Conservation (phyloP, 352 stramenopile species). For the Pythium brachiatum region DNA sequence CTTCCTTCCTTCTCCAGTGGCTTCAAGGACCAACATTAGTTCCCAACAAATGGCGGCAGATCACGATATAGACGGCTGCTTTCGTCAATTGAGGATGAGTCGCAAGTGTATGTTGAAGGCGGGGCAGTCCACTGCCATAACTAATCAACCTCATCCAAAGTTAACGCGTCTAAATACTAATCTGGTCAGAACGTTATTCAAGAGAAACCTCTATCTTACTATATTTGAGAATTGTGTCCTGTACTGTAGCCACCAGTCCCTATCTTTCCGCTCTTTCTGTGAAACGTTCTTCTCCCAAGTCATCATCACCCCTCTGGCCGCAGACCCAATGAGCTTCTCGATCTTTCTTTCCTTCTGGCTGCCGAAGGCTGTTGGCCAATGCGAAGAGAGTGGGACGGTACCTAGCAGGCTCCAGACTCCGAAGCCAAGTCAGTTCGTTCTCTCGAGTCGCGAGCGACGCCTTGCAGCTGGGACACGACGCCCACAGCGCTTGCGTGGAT, state of each 20-base stretch:
- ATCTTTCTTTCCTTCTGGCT: not conserved
- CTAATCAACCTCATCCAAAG: not conserved
- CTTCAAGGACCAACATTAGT: not conserved
- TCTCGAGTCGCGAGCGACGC: not conserved
- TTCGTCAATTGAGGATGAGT: constrained; percentile 3
- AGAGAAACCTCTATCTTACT: not conserved
- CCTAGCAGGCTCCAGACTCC: not conserved
- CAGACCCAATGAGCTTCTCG: constrained; percentile 1
- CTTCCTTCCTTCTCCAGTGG: not conserved
- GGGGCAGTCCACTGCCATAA: not conserved
- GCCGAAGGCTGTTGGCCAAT: not conserved
- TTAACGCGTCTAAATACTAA: not conserved
- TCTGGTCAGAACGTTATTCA: not conserved
- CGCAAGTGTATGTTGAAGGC: constrained; percentile 2
- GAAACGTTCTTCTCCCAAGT: not conserved
- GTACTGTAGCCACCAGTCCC: not conserved
- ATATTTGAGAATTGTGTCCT: not conserved
- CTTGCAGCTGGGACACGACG: constrained; percentile 3
- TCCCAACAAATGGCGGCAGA: not conserved
- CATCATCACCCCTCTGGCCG: not conserved
- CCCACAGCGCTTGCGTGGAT: not conserved
- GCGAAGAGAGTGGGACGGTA: not conserved
- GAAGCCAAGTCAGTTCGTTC: not conserved
- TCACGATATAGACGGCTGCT: not conserved
- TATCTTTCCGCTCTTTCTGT: not conserved